A percentile compares a stretch with the other conserved stretches of the same genome.
Evolutionary conservation across 2,329 filamentous ascomycete species (phyloP).

Genomic region (Bipolaris sorokiniana): DNA sequence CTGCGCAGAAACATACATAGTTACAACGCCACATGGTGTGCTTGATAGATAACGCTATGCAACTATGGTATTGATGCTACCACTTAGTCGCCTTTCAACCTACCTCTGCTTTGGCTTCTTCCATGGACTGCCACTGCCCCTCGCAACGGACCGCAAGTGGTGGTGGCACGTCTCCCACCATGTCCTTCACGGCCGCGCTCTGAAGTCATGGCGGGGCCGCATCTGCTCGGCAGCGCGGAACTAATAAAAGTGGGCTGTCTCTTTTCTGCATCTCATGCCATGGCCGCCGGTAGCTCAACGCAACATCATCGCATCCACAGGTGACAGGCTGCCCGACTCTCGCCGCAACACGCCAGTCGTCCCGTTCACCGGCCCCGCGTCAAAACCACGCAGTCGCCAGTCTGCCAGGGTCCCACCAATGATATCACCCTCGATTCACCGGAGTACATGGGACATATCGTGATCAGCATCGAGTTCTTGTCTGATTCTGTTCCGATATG

Average conservation of each 20-base stretch:
- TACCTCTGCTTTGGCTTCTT: not conserved
- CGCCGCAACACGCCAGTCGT: conserved; percentile 34
- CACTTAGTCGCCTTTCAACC: no score
- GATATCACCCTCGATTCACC: conserved; percentile 12
- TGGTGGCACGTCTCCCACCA: conserved; percentile 2
- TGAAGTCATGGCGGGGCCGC: conserved; percentile 41
- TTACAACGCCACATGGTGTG: not conserved
- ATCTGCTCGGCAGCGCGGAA: conserved; percentile 35
- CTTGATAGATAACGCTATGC: no score
- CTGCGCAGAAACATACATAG: conserved; percentile 8
- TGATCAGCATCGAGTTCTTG: conserved; percentile 29
- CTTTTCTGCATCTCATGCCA: conserved; percentile 22
- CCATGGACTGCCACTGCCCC: conserved; percentile 31
- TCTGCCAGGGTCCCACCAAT: conserved; percentile 31
- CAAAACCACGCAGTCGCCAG: not conserved
- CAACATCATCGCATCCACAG: conserved; percentile 10
- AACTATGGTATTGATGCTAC: no score
- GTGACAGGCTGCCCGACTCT: conserved; percentile 38
- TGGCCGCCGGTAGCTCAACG: conserved; percentile 11
- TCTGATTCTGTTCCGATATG: conserved; percentile 31
- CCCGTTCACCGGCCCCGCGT: conserved; percentile 7
- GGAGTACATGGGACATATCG: conserved; percentile 6
- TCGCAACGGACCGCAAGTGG: conserved; percentile 31
- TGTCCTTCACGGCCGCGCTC: conserved; percentile 45
- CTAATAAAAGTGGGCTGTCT: conserved; percentile 13